Conservation (phyloP, 2,329 filamentous ascomycete species). For the Neoscytalidium dimidiatum region DNA sequence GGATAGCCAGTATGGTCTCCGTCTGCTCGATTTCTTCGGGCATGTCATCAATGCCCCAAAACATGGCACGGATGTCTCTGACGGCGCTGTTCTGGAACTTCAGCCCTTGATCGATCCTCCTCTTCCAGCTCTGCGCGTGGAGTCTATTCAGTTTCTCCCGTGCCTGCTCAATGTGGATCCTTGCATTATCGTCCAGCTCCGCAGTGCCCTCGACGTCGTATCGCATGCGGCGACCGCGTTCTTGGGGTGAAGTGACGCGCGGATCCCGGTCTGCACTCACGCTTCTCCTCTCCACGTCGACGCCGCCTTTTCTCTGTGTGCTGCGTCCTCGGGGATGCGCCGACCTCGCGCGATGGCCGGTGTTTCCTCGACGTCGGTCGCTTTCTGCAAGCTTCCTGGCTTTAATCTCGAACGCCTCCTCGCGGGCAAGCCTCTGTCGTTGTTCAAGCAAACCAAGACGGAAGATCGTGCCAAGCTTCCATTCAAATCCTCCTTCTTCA, state of each 20-base stretch:
- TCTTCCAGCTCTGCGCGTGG: constrained; percentile 90
- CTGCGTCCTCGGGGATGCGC: constrained; percentile 47
- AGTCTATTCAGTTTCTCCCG: constrained; percentile 72
- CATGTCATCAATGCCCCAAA: constrained; percentile 79
- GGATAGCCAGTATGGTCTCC: constrained; percentile 83
- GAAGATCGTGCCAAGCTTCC: constrained; percentile 95
- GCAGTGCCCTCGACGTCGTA: constrained; percentile 82
- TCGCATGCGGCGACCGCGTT: constrained; percentile 51
- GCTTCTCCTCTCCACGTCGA: constrained; percentile 38
- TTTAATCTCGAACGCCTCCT: constrained; percentile 88
- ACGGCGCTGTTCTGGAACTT: constrained; percentile 70
- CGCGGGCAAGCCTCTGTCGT: constrained; percentile 82
- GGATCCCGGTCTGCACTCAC: constrained; percentile 35
- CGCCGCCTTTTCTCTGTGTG: constrained; percentile 35
- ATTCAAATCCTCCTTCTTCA: constrained; percentile 95
- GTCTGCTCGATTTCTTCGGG: constrained; percentile 79
- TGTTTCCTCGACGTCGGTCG: constrained; percentile 50
- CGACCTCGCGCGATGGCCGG: constrained; percentile 56
- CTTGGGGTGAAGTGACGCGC: background rate
- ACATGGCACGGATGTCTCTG: constrained; percentile 74
- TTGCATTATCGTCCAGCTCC: constrained; percentile 70
- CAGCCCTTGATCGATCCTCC: constrained; percentile 78
- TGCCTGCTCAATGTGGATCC: constrained; percentile 75
- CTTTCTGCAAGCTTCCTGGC: constrained; percentile 72
- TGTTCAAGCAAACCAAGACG: constrained; percentile 86